Evolutionary conservation across 176 grass and related monocot genomes (phyloP).

Genomic region (Zoysia japonica): DNA sequence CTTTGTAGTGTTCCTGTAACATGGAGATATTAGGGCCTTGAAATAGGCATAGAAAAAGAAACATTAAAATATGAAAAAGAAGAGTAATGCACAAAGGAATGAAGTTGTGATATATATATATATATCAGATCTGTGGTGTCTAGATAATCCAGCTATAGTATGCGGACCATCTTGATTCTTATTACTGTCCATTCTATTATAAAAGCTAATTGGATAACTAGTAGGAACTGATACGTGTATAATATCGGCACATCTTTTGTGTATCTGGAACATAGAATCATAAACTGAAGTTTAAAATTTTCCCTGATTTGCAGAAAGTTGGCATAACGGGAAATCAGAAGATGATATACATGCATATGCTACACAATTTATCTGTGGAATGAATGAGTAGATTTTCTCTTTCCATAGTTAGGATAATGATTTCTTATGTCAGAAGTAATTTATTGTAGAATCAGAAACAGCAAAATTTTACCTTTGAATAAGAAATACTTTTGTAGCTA

Average conservation of each 20-base stretch:
- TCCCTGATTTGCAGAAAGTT: background rate
- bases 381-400: background rate
- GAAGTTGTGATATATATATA: background rate
- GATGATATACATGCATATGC: conserved; percentile 6
- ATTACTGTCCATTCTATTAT: background rate
- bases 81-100: conserved; percentile 36
- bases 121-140: background rate
- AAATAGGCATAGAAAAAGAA: conserved; percentile 37
- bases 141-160: conserved; percentile 24
- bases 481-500: background rate
- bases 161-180: background rate
- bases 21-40: conserved; percentile 31
- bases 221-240: conserved; percentile 11
- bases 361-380: conserved; percentile 3
- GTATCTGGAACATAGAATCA: conserved; percentile 11
- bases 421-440: conserved; percentile 7
- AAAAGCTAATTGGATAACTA: background rate
- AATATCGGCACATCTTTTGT: conserved; percentile 4
- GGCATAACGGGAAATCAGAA: conserved; percentile 6
- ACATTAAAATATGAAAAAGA: conserved; percentile 17
- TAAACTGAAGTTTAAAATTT: background rate
- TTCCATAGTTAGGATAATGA: background rate
- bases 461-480: conserved; percentile 6
- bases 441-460: background rate
- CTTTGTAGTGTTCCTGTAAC: conserved; percentile 72